Evolutionary conservation across 2,329 filamentous ascomycete genomes (phyloP).

Genomic region (Botryotinia narcissicola): DNA sequence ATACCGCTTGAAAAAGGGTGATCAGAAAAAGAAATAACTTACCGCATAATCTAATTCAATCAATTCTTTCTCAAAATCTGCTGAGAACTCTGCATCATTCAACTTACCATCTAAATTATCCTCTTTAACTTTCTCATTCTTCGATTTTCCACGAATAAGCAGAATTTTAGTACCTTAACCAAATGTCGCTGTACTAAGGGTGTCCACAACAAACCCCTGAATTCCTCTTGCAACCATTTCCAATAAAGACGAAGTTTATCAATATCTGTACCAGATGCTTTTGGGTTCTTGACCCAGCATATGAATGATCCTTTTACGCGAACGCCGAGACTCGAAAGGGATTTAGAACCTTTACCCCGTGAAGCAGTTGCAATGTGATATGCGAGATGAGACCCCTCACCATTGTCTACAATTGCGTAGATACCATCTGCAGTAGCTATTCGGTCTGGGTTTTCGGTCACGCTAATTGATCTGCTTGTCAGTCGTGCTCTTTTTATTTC

Average conservation of each 20-base stretch:
- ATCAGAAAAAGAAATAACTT: background rate
- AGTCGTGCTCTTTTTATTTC: background rate
- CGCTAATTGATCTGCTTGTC: background rate
- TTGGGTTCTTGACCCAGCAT: constrained; percentile 76
- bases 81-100: constrained; percentile 60
- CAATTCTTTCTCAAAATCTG: constrained; percentile 58
- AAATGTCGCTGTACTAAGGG: constrained; percentile 71
- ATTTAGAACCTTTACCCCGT: constrained; percentile 14
- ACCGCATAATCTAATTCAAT: constrained; percentile 76
- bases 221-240: constrained; percentile 69
- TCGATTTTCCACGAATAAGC: constrained; percentile 65
- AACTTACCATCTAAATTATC: constrained; percentile 68
- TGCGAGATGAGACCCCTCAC: constrained; percentile 69
- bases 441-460: no score
- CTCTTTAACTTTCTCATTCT: constrained; percentile 54
- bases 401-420: constrained; percentile 74
- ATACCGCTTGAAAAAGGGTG: background rate
- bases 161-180: constrained; percentile 72
- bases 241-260: constrained; percentile 68
- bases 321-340: constrained; percentile 55
- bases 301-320: constrained; percentile 72
- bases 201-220: constrained; percentile 70
- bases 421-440: constrained; percentile 74
- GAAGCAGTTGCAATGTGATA: constrained; percentile 78
- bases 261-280: constrained; percentile 64